Percentiles rank a stretch among this genome's conserved stretches.
Conservation (phyloP, 2,329 filamentous ascomycete species). For the Fusarium graminum region DNA sequence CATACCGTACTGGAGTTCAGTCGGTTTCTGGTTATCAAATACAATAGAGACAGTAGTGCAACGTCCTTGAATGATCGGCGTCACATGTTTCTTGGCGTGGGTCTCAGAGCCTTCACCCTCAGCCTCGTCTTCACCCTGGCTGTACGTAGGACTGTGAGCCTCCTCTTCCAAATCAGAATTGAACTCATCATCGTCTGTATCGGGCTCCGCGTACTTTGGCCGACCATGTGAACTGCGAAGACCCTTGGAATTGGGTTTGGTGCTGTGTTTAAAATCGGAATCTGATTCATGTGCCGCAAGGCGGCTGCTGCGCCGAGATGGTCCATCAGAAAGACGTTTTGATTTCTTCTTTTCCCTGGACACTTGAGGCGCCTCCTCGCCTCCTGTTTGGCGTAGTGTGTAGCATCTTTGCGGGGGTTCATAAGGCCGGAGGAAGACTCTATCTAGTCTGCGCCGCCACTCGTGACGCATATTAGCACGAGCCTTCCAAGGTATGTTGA, state of each 20-base stretch:
- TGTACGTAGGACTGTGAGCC: constrained; percentile 1
- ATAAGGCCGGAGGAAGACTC: constrained; percentile 70
- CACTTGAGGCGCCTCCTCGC: constrained; percentile 6
- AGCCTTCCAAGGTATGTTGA: constrained; percentile 85
- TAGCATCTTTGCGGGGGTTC: constrained; percentile 55
- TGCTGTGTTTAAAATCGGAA: constrained; percentile 44
- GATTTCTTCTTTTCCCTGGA: constrained; percentile 37
- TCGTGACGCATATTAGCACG: constrained; percentile 82
- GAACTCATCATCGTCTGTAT: constrained; percentile 61
- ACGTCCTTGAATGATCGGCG: constrained; percentile 73
- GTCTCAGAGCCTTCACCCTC: constrained; percentile 18
- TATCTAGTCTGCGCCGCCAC: constrained; percentile 79
- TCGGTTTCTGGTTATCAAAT: constrained; percentile 81
- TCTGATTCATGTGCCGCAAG: constrained; percentile 51
- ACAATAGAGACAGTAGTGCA: constrained; percentile 78
- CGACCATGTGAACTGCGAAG: constrained; percentile 37
- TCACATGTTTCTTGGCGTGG: constrained; percentile 55
- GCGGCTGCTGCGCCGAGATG: constrained; percentile 56
- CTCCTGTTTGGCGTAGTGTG: constrained; percentile 41
- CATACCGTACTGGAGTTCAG: constrained; percentile 76
- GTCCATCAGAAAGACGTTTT: constrained; percentile 38
- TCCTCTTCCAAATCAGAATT: constrained; percentile 46
- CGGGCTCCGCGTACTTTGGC: constrained; percentile 60
- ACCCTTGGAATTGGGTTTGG: constrained; percentile 30
- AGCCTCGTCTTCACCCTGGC: constrained; percentile 22